Evolutionary conservation across 148 eudicot species (phyloP).

Genomic region (Vaccinium corymbosum): DNA sequence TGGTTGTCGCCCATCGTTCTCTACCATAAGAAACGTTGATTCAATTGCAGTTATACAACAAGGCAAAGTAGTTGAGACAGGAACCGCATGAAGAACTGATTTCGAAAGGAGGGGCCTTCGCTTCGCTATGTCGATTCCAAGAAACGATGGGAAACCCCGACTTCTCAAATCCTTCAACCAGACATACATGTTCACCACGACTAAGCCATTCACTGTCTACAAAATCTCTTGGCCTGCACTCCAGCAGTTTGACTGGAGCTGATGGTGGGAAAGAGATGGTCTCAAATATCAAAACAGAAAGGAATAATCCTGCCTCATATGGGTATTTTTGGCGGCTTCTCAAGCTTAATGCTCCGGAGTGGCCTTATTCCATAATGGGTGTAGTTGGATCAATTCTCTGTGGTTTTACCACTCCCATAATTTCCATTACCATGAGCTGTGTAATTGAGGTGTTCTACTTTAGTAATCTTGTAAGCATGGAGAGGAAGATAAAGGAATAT

Average conservation of each 20-base stretch:
- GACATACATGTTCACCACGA: constrained; percentile 67
- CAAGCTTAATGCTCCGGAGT: constrained; percentile 87
- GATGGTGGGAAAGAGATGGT: constrained; percentile 94
- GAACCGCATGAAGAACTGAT: constrained; percentile 90
- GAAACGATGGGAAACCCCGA: constrained; percentile 91
- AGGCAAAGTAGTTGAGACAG: constrained; percentile 88
- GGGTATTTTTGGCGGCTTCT: constrained; percentile 75
- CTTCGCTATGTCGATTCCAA: constrained; percentile 85
- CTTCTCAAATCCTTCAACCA: constrained; percentile 83
- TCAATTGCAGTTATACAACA: constrained; percentile 86
- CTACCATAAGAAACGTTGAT: constrained; percentile 93
- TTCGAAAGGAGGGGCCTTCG: constrained; percentile 77
- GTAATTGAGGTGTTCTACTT: constrained; percentile 98
- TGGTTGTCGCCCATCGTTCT: constrained; percentile 96
- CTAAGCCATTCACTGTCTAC: constrained; percentile 79
- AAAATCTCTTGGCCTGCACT: constrained; percentile 84
- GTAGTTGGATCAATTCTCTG: constrained; percentile 89
- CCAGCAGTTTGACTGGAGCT: constrained; percentile 91
- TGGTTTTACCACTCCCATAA: constrained; percentile 88
- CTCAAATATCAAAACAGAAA: constrained; percentile 76
- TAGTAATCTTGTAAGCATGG: constrained; percentile 68
- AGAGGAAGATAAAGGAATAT: constrained; percentile 90
- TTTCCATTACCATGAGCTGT: constrained; percentile 93
- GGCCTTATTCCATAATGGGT: constrained; percentile 97
- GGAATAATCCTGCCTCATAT: constrained; percentile 77